Base-by-base conservation (phyloP, 257 asterid species). In the Nicotiana tomentosiformis region DNA sequence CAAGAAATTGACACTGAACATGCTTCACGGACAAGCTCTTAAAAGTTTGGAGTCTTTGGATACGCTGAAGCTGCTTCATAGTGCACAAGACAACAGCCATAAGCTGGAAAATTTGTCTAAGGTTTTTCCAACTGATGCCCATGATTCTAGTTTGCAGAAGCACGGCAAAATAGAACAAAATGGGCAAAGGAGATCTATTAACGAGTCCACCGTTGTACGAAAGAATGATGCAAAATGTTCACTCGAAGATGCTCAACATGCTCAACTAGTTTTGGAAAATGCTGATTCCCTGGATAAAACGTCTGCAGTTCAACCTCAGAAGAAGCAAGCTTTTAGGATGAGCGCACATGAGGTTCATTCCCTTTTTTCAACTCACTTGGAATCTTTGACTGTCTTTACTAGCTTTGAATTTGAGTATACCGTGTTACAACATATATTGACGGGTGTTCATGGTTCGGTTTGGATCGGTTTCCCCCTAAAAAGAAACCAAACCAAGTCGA, bases 261-360 rank as follows among this genome's bases (percentile, higher is more conserved):
- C 78, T 82, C 77, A 66, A 53, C 46, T 14, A 51, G 65, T 12
- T 29, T 39, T 76, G 46, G 55, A 85, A 37, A 70, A 39, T 10
- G 43, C 20, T 43, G 88, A 89, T 10, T 87, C 84, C 57, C 69
- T 84, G 80, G 80, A 62, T 82, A 82, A 85, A 15, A 83, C 84
- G 77, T 87, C 83, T 86, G 82, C 84, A 80, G 76, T 88, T 82
- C 90, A 87, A 82, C 90, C 88, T 72, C 88, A 87, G 68, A 90
- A 88, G 91, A 93, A 84, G 86, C 90, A 86, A 58, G 92, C 91
- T 82, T 92, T 93, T 84, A 88, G 88, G 90, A 94, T 93, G 92
- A 91, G 89, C 79, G 93, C 92, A 4, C 89, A 84, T 81, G 99
- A 83, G 81, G 81, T 83, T 76, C 68, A 35, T 53, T 82, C 30